phyloP scores from a whole-genome alignment of 495 filamentous ascomycete genomes.

The Penicillium canariense region DNA sequence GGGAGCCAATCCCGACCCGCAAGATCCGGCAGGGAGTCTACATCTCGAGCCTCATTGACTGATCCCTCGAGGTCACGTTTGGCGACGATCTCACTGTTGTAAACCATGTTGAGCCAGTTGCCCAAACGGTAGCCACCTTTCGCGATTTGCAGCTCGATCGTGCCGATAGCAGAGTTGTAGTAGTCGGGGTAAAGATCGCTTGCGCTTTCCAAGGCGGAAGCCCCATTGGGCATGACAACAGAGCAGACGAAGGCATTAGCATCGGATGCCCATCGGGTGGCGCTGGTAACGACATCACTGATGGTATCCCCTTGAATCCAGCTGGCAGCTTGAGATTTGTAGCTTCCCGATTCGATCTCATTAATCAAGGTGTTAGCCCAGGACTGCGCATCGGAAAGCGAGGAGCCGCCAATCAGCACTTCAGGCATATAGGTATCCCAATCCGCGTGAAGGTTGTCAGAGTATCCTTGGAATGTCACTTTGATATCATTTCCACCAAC shows the following conservation, averaged over 20 bases:
- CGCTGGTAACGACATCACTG: slow-evolving; percentile 28
- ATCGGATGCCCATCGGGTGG: slow-evolving; percentile 55
- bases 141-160: slow-evolving; percentile 70
- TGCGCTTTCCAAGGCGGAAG: slow-evolving; percentile 21
- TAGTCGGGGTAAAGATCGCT: slow-evolving; percentile 42
- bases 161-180: slow-evolving; percentile 57
- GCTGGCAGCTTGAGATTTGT: slow-evolving; percentile 37
- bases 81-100: slow-evolving; percentile 16
- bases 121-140: slow-evolving; percentile 69
- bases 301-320: slow-evolving; percentile 53
- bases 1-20: slow-evolving; percentile 11
- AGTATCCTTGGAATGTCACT: slow-evolving; percentile 52
- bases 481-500: slow-evolving; percentile 58
- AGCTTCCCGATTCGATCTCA: slow-evolving; percentile 48
- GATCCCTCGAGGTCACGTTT: slow-evolving; percentile 12
- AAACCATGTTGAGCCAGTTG: slow-evolving; percentile 28
- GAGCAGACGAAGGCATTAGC: slow-evolving; percentile 57
- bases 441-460: slow-evolving; percentile 59
- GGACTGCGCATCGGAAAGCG: slow-evolving; percentile 29
- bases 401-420: slow-evolving; percentile 43
- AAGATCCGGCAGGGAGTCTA: slow-evolving; percentile 2
- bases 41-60: slow-evolving; percentile 4
- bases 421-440: slow-evolving; percentile 68
- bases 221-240: slow-evolving; percentile 42
- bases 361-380: slow-evolving; percentile 35